A percentile compares a stretch with the other conserved stretches of the same genome.
Evolutionary conservation across 257 asterid genomes (phyloP).

Genomic region (Nicotiana undulata): DNA sequence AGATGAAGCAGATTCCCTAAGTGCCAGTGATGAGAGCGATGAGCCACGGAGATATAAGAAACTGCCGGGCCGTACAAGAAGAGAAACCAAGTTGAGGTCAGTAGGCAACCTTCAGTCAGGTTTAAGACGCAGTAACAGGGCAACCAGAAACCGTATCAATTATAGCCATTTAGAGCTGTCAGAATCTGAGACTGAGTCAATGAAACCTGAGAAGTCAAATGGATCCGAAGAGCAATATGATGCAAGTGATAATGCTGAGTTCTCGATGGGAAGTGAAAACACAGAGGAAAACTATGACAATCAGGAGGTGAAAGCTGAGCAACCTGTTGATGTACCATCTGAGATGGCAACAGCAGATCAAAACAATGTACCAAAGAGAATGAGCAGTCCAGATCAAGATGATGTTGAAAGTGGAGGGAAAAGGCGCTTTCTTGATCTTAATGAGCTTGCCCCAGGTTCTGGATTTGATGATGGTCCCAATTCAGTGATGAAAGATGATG

Average conservation of each 20-base stretch:
- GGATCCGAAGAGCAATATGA: constrained; percentile 29
- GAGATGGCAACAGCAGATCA: constrained; percentile 34
- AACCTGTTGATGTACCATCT: constrained; percentile 24
- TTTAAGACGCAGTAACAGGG: constrained; percentile 85
- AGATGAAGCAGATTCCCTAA: constrained; percentile 33
- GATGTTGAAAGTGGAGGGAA: constrained; percentile 37
- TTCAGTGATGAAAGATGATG: constrained; percentile 41
- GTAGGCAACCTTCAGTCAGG: constrained; percentile 59
- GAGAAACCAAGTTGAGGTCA: constrained; percentile 60
- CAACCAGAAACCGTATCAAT: constrained; percentile 65
- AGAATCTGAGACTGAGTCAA: constrained; percentile 60
- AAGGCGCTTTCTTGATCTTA: constrained; percentile 78
- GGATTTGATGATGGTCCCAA: constrained; percentile 71
- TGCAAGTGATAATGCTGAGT: constrained; percentile 37
- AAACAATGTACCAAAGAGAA: constrained; percentile 21
- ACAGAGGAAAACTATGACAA: constrained; percentile 34
- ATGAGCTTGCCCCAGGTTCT: constrained; percentile 88
- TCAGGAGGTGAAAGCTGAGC: constrained; percentile 31
- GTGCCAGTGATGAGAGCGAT: constrained; percentile 67
- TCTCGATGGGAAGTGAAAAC: constrained; percentile 46
- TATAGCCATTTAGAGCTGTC: constrained; percentile 71
- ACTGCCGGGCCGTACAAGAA: constrained; percentile 54
- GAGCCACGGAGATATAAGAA: constrained; percentile 34
- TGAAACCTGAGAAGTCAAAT: constrained; percentile 43
- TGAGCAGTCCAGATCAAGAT: constrained; percentile 30